Percentiles rank a stretch among this genome's conserved stretches.
Conservation (phyloP, 2,329 filamentous ascomycete species). For the Claviceps cyperi region DNA sequence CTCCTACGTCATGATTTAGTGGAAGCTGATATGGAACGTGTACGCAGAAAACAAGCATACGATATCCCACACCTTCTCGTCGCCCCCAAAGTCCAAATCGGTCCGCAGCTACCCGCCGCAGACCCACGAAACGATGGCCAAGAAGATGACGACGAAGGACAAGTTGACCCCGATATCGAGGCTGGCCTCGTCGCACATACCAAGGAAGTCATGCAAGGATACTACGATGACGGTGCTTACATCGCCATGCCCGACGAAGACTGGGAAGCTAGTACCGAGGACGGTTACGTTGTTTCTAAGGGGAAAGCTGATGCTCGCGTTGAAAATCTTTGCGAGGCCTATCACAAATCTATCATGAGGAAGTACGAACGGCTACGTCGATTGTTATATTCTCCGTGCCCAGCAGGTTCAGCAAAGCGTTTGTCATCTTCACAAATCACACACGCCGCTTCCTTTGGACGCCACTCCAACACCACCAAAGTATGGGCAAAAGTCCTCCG, state of each 20-base stretch:
- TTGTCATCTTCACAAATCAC: constrained; percentile 40
- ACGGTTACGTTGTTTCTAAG: constrained; percentile 11
- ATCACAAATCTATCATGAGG: constrained; percentile 49
- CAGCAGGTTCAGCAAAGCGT: constrained; percentile 33
- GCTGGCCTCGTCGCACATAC: constrained; percentile 26
- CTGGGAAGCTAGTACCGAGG: constrained; percentile 14
- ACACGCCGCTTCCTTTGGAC: constrained; percentile 39
- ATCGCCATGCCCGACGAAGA: constrained; percentile 40
- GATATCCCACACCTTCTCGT: constrained; percentile 58
- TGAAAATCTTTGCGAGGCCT: constrained; percentile 43
- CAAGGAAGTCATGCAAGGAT: constrained; percentile 43
- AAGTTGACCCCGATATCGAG: constrained; percentile 18
- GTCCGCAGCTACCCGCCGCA: constrained; percentile 31
- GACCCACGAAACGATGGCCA: constrained; percentile 16
- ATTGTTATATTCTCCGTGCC: constrained; percentile 41
- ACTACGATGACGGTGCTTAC: constrained; percentile 69
- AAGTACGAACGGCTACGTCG: constrained; percentile 53
- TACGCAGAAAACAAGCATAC: constrained; percentile 57
- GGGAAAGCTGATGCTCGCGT: constrained; percentile 14
- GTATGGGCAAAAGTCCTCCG: constrained; percentile 39
- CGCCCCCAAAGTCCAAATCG: constrained; percentile 40
- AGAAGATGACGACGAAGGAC: constrained; percentile 18
- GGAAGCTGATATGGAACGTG: constrained; percentile 35
- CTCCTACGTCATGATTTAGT: neutral
- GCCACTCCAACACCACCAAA: constrained; percentile 31